Conservation (phyloP, 2,329 filamentous ascomycete species). For the Aciculosporium take region DNA sequence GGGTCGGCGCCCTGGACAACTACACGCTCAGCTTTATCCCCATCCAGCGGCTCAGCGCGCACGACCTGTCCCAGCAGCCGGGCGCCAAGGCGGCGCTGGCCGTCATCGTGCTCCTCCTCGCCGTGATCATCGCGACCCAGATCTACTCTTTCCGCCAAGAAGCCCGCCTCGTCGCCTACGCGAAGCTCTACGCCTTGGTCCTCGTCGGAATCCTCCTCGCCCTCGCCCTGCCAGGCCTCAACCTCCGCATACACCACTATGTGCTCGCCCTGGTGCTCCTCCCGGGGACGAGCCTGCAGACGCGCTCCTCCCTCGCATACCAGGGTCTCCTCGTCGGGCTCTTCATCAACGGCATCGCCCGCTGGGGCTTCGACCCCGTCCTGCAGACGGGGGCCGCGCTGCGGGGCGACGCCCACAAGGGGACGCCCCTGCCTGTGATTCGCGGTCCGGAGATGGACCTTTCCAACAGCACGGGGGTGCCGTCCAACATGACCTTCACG, state of each 20-base stretch:
- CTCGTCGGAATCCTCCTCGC: slow-evolving; percentile 52
- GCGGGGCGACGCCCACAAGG: slow-evolving; percentile 50
- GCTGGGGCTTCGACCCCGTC: slow-evolving; percentile 86
- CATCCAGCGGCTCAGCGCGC: slow-evolving; percentile 77
- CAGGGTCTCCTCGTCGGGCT: slow-evolving; percentile 82
- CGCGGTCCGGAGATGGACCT: slow-evolving; percentile 31
- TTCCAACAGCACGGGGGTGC: slow-evolving; percentile 20
- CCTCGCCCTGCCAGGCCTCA: slow-evolving; percentile 59
- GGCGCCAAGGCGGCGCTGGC: slow-evolving; percentile 74
- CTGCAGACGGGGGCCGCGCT: slow-evolving; percentile 68
- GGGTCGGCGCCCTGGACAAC: slow-evolving; percentile 85
- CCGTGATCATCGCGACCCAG: slow-evolving; percentile 57
- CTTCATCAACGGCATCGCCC: slow-evolving; percentile 84
- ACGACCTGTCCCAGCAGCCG: slow-evolving; percentile 79
- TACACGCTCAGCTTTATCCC: slow-evolving; percentile 93
- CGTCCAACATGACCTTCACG: slow-evolving; percentile 52
- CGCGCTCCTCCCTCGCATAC: slow-evolving; percentile 68
- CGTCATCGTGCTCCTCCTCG: slow-evolving; percentile 58
- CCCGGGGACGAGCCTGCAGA: slow-evolving; percentile 80
- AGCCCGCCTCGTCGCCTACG: slow-evolving; percentile 61
- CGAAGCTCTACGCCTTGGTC: slow-evolving; percentile 64
- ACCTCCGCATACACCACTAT: slow-evolving; percentile 87
- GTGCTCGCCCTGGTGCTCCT: slow-evolving; percentile 76
- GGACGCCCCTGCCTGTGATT: slow-evolving; percentile 45
- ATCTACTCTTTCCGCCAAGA: slow-evolving; percentile 78